Conservation (phyloP, 192 early-diverging fungal species). For the Tieghemiomyces parasiticus region DNA sequence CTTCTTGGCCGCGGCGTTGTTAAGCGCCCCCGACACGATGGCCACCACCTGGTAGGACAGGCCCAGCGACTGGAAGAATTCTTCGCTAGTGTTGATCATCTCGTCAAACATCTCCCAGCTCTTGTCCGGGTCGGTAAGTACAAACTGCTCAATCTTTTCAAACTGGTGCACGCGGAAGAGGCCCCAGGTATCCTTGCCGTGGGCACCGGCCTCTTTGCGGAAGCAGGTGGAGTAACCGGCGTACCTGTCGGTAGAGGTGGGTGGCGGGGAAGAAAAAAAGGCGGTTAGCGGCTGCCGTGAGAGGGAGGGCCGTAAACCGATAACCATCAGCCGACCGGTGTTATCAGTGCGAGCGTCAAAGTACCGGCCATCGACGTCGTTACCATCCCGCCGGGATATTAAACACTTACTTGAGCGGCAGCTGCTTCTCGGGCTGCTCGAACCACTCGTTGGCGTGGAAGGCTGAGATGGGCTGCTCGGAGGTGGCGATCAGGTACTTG, state of each 20-base stretch:
- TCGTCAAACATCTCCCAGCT: slow-evolving; percentile 98
- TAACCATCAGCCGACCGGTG: too few species aligned
- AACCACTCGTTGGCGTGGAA: slow-evolving; percentile 96
- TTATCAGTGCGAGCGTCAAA: too few species aligned
- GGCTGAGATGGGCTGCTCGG: slow-evolving; percentile 96
- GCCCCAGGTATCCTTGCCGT: slow-evolving; percentile 95
- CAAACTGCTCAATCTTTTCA: slow-evolving; percentile 99
- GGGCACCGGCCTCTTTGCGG: slow-evolving; percentile 97
- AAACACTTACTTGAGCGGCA: slow-evolving; percentile 85
- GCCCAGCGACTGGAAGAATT: slow-evolving; percentile 89
- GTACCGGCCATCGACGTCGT: too few species aligned
- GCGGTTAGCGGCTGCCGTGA: too few species aligned
- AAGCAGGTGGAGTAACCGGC: slow-evolving; percentile 98
- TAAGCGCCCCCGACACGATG: slow-evolving; percentile 95
- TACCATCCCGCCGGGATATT: too few species aligned
- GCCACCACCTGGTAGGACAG: slow-evolving; percentile 88
- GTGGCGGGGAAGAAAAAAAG: too few species aligned
- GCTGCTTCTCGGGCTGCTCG: slow-evolving; percentile 74
- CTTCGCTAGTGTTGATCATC: slow-evolving; percentile 82
- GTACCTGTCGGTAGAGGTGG: too few species aligned
- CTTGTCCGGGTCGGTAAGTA: slow-evolving; percentile 89
- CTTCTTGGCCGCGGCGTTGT: slow-evolving; percentile 98
- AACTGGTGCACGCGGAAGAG: slow-evolving; percentile 99
- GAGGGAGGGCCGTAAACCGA: too few species aligned
- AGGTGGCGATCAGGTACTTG: slow-evolving; percentile 97